Evolutionary conservation across 768 basidiomycete species (phyloP), one percentile per base, ranked within the genome.

Genomic region (Lactarius deliciosus): DNA sequence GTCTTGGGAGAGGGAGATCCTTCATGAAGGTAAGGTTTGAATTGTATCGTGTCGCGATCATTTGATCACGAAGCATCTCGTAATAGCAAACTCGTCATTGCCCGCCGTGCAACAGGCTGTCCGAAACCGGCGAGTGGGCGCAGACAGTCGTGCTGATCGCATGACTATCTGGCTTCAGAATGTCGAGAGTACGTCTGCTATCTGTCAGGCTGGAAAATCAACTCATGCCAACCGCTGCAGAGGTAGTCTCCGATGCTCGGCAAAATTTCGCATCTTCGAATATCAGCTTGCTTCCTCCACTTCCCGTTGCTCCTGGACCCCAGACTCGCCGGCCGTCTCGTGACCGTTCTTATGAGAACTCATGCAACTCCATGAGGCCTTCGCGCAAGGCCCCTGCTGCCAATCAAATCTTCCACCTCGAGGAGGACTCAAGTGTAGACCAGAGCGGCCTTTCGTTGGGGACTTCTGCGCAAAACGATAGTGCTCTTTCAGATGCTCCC

Each of bases 101-200:
- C 83, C 86, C 43, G 80, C 79, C 30, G 82, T 85, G 58, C 81
- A 79, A 45, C 82, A 85, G 70, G 83, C 84, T 0, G 79, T 79
- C 38, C 82, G 81, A 53, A 84, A 78, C 70, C 84, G 85, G 66
- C 81, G 78, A 47, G 71, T 84, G 22, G 84, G 81, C 34, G 82
- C 80, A 32, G 88, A 88, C 68, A 81, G 80, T 43, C 77, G 79
- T 58, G 68, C 78, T 3, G 90, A 94, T 70, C 81, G 91, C 60
- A 87, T 94, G 88, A 82, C 86, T 1, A 78, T 89, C 61, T 94
- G 92, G 92, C 89, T 92, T 77, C 84, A 84, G 70, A 91, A 86
- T 65, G 89, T 92, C 18, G 91, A 94, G 77, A 88, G 92, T 92
- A 75, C 73, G 91, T 84, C 10, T 11, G 43, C 6, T 5, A 9